Evolutionary conservation across 2,329 filamentous ascomycete species (phyloP), one percentile per base, ranked within the genome.

Genomic region (Plenodomus lindquistii): DNA sequence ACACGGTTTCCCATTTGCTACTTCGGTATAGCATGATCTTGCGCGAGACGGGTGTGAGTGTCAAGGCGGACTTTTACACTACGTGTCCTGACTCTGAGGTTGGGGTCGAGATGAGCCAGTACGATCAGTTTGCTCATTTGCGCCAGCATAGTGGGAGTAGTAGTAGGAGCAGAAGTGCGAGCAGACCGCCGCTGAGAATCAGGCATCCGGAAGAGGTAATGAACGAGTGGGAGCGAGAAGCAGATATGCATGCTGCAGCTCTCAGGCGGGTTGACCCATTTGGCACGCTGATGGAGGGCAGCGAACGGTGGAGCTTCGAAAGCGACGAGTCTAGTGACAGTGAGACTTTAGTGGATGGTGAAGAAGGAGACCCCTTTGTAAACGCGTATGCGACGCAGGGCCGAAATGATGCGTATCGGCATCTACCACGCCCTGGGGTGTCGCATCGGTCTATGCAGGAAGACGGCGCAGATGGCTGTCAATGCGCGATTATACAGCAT

Each of bases 41-140:
- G 2, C 35, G 39, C 13, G 60, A 64, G 6, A 55, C 48, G 0
- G 59, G 60, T 4, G 41, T 67, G 2, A 39, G 17, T 4, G 24
- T 69, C 1, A 34, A 54, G 8, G 50, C 42, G 2, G 51, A 61
- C 8, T 50, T 66, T 8, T 57, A 56, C 39, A 46, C 48, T 0
- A 66, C 64, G 4, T 69, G 64, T 37, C 15, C 48, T 5, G 19
- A 54, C 1, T 54, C 62, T 1, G 35, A 47, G 10, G 31, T 37
- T 5, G 20, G n/a, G 5, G 17, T 29, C 8, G 44, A 31, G n/a
- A 42, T 40, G 42, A 2, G 22, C 2, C 20, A 50, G n/a, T 46
- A 52, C 19, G 62, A 66, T 39, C 62, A 43, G 4, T 68, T 68
- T 27, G 55, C 61, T 6, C 63, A 68, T 35, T 50, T 67, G 1